phyloP scores from a whole-genome alignment of 495 filamentous ascomycete genomes.

The Podospora appendiculata region DNA sequence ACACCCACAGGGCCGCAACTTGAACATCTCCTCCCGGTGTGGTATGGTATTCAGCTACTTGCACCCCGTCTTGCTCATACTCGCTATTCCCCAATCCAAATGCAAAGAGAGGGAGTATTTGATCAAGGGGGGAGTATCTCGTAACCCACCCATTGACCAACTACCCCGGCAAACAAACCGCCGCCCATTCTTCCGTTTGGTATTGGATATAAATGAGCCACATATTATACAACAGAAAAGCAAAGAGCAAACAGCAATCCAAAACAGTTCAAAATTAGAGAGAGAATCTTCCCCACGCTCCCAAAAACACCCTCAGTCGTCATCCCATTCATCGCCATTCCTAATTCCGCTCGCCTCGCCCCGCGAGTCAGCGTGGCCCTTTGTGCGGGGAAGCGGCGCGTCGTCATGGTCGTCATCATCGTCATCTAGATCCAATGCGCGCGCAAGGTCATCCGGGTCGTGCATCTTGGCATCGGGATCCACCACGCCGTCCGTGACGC shows the following conservation, averaged over 20 bases:
- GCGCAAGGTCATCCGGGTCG: slow-evolving; percentile 49
- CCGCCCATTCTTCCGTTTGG: no score
- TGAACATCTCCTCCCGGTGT: no score
- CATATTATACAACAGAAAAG: background rate
- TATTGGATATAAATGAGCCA: no score
- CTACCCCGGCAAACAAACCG: no score
- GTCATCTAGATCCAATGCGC: slow-evolving; percentile 42
- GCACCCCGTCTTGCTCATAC: no score
- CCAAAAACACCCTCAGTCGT: background rate
- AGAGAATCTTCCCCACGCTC: background rate
- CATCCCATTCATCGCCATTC: slow-evolving; percentile 32
- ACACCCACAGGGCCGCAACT: no score
- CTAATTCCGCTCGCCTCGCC: slow-evolving; percentile 23
- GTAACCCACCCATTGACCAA: no score
- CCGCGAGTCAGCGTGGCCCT: slow-evolving; percentile 1
- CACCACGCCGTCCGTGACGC: slow-evolving; percentile 24
- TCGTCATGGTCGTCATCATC: slow-evolving; percentile 8
- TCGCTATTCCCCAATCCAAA: no score
- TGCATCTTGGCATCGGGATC: slow-evolving; percentile 49
- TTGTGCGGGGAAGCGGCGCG: background rate
- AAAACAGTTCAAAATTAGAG: background rate
- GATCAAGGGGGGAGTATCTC: no score
- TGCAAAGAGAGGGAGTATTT: no score
- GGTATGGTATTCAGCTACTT: no score
- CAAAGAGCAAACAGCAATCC: background rate